Evolutionary conservation across 352 stramenopile species (phyloP), one percentile per base, ranked within the genome.

Genomic region (Phytophthora macrochlamydospora): DNA sequence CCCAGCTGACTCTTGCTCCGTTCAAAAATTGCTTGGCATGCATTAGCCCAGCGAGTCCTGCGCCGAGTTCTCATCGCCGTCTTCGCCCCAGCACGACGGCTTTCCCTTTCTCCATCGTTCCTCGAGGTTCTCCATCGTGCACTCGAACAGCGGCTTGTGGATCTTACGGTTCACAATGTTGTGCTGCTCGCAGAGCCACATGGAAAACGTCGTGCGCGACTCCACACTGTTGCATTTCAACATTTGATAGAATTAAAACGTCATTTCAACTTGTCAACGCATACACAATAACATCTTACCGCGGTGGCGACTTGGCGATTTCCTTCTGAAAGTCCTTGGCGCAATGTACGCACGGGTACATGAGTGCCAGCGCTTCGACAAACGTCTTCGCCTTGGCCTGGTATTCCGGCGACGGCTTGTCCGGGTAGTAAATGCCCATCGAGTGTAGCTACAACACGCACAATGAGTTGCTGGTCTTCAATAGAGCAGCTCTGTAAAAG

Each of bases 161-260:
- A 99, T 86, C 76, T 99, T 99, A 73, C 96, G 86, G 79, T 99
- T 99, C 32, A 99, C 97, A 51, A 94, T 75, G 78, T 99, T 99
- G 83, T 99, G 97, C 73, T 99, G 95, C 65, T 98, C 89, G 69
- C 97, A 99, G 14, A 99, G 76, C 96, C 96, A 99, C 64, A 97
- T 67, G 31, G 94, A 98, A 42, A 99, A 92, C 49, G 89, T 93
- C 70, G 87, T 83, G 53, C 96, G 89, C 56, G 91, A 97, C 72
- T 97, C 90, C 29, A 97, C 88, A 45, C 91, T 93, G 57, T 2
- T 32, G 46, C 38, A 67, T 43, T 18, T n/a, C 32, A 11, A 42
- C 30, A 33, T 7, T 51, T 40, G 45, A 4, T 9, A 30, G 24
- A 14, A 59, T 12, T 59, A 5, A 45, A 45, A 42, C 29, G 12